Base-by-base conservation (phyloP, 73 alveolate species). In the Symbiodinium pilosum region DNA sequence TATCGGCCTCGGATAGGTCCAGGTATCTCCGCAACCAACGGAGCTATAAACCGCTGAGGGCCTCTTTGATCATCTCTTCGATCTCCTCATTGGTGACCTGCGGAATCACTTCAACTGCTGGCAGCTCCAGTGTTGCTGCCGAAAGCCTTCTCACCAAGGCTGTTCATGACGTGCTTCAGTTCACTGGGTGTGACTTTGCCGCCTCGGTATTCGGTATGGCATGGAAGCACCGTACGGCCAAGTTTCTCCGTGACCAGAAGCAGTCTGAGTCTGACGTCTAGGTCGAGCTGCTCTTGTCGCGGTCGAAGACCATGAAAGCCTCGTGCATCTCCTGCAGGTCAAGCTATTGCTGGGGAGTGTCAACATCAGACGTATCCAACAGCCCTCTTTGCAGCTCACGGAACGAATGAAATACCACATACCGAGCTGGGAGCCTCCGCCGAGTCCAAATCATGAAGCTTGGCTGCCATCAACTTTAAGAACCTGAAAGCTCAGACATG, bases 401-500 rank as follows among this genome's bases (percentile, higher is more conserved):
- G 84, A 69, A 14, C 32, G 47, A 44, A 43, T 21, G 28, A 28
- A 8, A 14, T 32, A 11, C 47, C 1, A 18, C 81, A 9, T 38
- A 28, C 34, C 26, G 75, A 56, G 7, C 28, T 24, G 40, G 75
- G 38, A 26, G 81, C 98, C 91, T 92, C 98, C 4, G 81, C 91
- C 38, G 98, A 92, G 56, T 92, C 98, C 98, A 75, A 69, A 83
- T 92, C 98, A 43, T 92, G 98, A 99, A 99, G 99, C 99, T 99
- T 99, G 56, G 99, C 99, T 28, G 99, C 99, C 99, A 99, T 99
- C 56, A 99, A 99, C 99, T 99, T 99, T 92, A 99, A 98, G 99
- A 99, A 99, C 86, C 94, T 87, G 16, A n/a, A 71, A 6, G 9
- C 9, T n/a, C n/a, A n/a, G n/a, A n/a, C n/a, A 11, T 9, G 68